Conservation (phyloP, 2,329 filamentous ascomycete genomes). For the Pseudogymnoascus sp. region DNA sequence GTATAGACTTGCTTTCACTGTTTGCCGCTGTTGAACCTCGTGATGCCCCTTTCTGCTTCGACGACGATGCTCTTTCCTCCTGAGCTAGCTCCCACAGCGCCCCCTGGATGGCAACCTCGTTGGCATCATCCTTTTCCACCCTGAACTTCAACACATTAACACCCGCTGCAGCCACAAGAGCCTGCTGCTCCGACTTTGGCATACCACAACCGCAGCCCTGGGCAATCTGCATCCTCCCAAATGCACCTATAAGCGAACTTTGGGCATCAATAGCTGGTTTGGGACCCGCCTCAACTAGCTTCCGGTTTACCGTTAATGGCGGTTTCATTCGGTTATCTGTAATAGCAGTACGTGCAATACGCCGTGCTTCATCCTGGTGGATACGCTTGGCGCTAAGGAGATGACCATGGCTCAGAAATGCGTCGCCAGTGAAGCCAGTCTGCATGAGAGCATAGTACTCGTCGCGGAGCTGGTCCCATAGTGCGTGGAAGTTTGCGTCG, state of each 20-base stretch:
- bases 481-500: conserved; percentile 68
- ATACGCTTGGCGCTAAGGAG: conserved; percentile 60
- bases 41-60: conserved; percentile 28
- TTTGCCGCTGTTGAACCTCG: conserved; percentile 39
- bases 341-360: conserved; percentile 63
- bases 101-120: conserved; percentile 77
- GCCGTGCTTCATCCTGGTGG: conserved; percentile 63
- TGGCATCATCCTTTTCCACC: conserved; percentile 81
- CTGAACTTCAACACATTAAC: conserved; percentile 71
- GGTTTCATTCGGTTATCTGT: conserved; percentile 54
- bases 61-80: conserved; percentile 57
- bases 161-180: conserved; percentile 54
- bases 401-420: conserved; percentile 69
- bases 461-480: conserved; percentile 85
- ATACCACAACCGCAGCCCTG: conserved; percentile 65
- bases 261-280: conserved; percentile 17
- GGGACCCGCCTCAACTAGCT: conserved; percentile 54
- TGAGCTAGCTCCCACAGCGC: conserved; percentile 81
- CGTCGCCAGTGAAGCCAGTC: conserved; percentile 86
- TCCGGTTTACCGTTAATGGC: conserved; percentile 56
- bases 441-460: conserved; percentile 67
- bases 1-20: neutral
- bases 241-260: conserved; percentile 40
- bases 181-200: conserved; percentile 55
- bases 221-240: conserved; percentile 64